Conservation (phyloP, 176 grass and related monocot genomes). For the Oryza nivara region DNA sequence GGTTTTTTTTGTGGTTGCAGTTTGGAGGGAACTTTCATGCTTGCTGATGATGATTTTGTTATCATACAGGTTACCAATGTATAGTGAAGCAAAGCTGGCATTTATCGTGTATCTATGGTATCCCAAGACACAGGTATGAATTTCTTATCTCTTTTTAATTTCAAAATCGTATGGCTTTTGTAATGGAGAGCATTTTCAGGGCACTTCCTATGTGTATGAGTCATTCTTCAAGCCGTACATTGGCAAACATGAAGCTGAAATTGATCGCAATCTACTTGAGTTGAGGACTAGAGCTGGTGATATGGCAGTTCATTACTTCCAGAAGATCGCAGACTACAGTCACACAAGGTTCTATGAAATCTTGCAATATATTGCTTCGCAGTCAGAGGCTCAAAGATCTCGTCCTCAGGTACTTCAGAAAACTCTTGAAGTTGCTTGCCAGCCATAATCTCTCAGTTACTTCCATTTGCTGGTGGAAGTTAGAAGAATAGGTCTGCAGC, state of each 20-base stretch:
- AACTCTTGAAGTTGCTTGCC: constrained; percentile 20
- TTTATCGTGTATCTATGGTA: constrained; percentile 95
- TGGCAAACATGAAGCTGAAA: constrained; percentile 79
- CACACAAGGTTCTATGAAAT: constrained; percentile 85
- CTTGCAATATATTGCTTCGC: constrained; percentile 76
- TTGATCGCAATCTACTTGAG: constrained; percentile 80
- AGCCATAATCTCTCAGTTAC: constrained; percentile 8
- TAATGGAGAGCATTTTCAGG: constrained; percentile 55
- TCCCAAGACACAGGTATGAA: constrained; percentile 73
- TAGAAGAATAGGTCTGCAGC: background rate
- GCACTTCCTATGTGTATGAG: constrained; percentile 83
- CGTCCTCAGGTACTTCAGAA: constrained; percentile 38
- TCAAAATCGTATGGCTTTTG: constrained; percentile 3
- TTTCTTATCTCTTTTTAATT: background rate
- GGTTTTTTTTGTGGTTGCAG: background rate
- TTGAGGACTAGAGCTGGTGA: constrained; percentile 65
- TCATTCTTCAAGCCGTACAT: constrained; percentile 82
- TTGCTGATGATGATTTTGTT: constrained; percentile 14
- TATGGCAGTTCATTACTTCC: constrained; percentile 61
- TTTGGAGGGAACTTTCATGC: background rate
- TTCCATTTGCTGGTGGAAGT: constrained; percentile 23
- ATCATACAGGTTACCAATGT: constrained; percentile 80
- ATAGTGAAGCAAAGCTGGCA: constrained; percentile 87
- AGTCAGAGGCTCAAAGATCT: constrained; percentile 49
- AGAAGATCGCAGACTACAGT: constrained; percentile 60